These are phyloP conservation scores for Umbelopsis sp. DNA, from an alignment of 192 early-diverging fungal species.

Conservation along the genomic window DNA sequence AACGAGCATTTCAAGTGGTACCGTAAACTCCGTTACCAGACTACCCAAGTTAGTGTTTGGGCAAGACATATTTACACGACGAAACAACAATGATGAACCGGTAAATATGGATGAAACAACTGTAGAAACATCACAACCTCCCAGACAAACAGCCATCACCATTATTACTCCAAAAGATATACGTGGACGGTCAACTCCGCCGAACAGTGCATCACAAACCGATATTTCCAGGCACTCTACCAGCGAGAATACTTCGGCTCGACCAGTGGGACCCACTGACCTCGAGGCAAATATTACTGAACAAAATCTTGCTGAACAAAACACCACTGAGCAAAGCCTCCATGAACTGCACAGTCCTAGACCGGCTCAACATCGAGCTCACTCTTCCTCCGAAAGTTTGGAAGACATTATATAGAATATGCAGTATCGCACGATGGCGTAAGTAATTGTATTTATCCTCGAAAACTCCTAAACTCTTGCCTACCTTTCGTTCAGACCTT, in stretches of 20 bases:
- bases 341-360: background rate
- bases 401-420: background rate
- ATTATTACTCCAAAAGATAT: constrained; percentile 23
- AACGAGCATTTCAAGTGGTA: constrained; percentile 20
- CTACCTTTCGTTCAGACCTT: too few relatives aligned
- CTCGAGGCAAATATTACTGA: too few relatives aligned
- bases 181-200: background rate
- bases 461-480: too few relatives aligned
- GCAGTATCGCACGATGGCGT: too few relatives aligned
- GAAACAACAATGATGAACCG: background rate
- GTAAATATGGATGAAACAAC: background rate
- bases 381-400: background rate
- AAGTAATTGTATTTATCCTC: too few relatives aligned
- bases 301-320: too few relatives aligned
- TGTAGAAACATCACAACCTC: background rate
- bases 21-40: background rate
- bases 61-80: constrained; percentile 1
- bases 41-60: constrained; percentile 10
- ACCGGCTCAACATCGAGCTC: background rate
- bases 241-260: too few relatives aligned
- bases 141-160: constrained; percentile 26
- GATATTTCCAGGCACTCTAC: too few relatives aligned
- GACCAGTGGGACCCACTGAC: too few relatives aligned
- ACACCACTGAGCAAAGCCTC: background rate
- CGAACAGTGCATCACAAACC: background rate